phyloP scores from a whole-genome alignment of 306 rosid genomes.

The Acacia confusa region DNA sequence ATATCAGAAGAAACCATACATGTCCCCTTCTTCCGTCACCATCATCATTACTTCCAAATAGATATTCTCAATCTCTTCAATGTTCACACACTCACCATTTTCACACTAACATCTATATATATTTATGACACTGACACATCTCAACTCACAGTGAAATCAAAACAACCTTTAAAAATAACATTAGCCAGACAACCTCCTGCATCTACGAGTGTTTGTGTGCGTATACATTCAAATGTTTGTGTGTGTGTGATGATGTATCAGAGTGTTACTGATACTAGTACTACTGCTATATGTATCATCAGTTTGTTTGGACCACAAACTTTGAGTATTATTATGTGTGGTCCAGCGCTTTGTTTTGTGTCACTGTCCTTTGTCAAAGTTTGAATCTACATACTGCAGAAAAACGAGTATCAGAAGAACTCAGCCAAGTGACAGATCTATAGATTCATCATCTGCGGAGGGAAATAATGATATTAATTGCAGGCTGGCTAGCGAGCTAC shows the following conservation, averaged over 20 bases:
- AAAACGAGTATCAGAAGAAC: not conserved
- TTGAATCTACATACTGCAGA: not conserved
- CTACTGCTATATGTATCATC: not conserved
- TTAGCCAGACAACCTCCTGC: not conserved
- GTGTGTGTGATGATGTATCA: not conserved
- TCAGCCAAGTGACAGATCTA: not conserved
- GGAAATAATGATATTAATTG: not conserved
- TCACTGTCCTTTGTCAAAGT: not conserved
- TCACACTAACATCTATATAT: not conserved
- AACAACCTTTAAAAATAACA: not conserved
- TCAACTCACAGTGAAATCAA: not conserved
- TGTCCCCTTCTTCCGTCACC: not conserved
- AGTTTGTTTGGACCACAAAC: not conserved
- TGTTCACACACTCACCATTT: not conserved
- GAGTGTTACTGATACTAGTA: not conserved
- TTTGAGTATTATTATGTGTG: not conserved
- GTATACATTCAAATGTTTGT: not conserved
- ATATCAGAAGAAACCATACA: not conserved
- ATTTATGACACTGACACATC: not conserved
- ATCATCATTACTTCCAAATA: slow-evolving; percentile 17
- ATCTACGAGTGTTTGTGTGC: not conserved
- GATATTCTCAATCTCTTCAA: not conserved
- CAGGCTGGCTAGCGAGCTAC: not conserved
- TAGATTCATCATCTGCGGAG: not conserved
- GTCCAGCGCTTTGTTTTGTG: not conserved